Evolutionary conservation across 257 asterid genomes (phyloP).

Genomic region (Penstemon davidsonii): DNA sequence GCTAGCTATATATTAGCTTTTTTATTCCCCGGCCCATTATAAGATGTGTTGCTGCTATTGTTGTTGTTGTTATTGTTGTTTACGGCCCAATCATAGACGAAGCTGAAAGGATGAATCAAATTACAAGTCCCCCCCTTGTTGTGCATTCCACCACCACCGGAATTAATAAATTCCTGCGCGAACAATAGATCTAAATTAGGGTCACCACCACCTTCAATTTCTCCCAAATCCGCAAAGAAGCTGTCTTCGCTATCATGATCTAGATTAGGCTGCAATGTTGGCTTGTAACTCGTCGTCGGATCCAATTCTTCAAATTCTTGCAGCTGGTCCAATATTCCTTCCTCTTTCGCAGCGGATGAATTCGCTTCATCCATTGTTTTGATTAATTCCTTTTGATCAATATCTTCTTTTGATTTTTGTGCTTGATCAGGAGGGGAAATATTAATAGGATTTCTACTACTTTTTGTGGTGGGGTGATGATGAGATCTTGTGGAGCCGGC

Average conservation of each 20-base stretch:
- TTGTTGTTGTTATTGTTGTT: constrained; percentile 15
- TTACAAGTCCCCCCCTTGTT: not conserved
- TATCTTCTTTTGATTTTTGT: too few species aligned
- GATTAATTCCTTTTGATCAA: constrained; percentile 33
- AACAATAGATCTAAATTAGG: constrained; percentile 54
- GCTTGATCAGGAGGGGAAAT: too few species aligned
- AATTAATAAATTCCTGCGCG: constrained; percentile 38
- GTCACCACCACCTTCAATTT: constrained; percentile 63
- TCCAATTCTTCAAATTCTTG: constrained; percentile 31
- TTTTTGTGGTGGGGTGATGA: constrained; percentile 35
- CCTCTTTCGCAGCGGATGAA: constrained; percentile 49
- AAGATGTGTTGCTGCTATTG: constrained; percentile 21
- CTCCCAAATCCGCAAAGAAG: constrained; percentile 79
- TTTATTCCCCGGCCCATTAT: constrained; percentile 18
- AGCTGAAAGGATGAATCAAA: constrained; percentile 53
- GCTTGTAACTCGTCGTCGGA: constrained; percentile 53
- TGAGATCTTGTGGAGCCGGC: constrained; percentile 81
- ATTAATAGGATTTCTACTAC: too few species aligned
- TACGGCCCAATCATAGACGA: constrained; percentile 47
- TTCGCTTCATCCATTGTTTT: not conserved
- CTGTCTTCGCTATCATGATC: constrained; percentile 47
- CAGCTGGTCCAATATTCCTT: constrained; percentile 20
- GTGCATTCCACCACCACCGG: constrained; percentile 34
- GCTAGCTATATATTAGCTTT: constrained; percentile 1
- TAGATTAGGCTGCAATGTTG: constrained; percentile 37